A percentile compares a stretch with the other conserved stretches of the same genome.
Evolutionary conservation across 2,329 filamentous ascomycete species (phyloP).

Genomic region (Trichoderma sp.): DNA sequence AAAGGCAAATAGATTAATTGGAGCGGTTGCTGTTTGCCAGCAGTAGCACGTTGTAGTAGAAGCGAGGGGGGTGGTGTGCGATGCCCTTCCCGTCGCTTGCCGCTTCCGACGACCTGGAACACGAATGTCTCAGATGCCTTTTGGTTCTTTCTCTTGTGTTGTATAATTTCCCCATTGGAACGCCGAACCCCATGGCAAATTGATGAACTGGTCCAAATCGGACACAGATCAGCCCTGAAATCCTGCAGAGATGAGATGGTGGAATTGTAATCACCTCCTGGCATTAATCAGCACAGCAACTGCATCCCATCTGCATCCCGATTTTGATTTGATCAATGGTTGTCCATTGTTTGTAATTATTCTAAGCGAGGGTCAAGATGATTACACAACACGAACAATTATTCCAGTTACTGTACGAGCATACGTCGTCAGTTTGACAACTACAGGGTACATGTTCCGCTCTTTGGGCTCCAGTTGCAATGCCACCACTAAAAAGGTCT

Average conservation of each 20-base stretch:
- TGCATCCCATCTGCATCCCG: not conserved
- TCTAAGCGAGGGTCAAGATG: not conserved
- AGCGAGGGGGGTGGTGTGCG: not conserved
- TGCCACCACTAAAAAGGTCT: not conserved
- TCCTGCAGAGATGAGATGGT: not conserved
- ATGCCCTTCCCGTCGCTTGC: not conserved
- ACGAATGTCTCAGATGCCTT: conserved; percentile 6
- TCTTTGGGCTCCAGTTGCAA: not conserved
- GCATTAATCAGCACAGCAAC: not conserved
- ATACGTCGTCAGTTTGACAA: not conserved
- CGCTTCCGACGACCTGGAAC: conserved; percentile 12
- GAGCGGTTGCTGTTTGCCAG: not conserved
- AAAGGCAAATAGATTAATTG: conserved; percentile 1
- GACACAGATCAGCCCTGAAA: not conserved
- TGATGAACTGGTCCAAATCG: not conserved
- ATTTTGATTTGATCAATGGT: not conserved
- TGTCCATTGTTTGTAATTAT: not conserved
- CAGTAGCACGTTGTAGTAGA: not conserved
- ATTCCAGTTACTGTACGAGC: not conserved
- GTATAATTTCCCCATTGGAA: not conserved
- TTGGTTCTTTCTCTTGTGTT: not conserved
- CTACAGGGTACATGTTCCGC: not conserved
- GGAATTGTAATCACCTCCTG: not conserved
- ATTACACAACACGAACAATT: not conserved
- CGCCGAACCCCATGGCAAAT: conserved; percentile 1